These are phyloP conservation scores for Lachnellula willkommii DNA, from an alignment of 2,329 filamentous ascomycete species.

Conservation along the genomic window DNA sequence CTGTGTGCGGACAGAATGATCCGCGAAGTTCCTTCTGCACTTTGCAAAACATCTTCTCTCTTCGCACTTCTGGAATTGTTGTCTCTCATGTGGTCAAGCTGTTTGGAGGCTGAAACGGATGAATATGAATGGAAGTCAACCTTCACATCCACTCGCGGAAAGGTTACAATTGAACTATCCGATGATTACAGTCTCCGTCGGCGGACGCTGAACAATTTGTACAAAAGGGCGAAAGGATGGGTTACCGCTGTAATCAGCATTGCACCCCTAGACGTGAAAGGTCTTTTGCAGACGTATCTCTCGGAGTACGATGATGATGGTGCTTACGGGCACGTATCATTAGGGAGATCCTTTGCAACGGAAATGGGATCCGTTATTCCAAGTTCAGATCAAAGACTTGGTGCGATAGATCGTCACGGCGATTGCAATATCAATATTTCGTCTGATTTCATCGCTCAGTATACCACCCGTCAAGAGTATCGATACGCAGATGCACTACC, in stretches of 20 bases:
- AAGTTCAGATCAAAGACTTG: slow-evolving; percentile 76
- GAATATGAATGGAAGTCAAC: slow-evolving; percentile 82
- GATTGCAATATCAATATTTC: slow-evolving; percentile 79
- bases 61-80: slow-evolving; percentile 90
- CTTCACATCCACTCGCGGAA: slow-evolving; percentile 70
- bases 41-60: slow-evolving; percentile 84
- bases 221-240: slow-evolving; percentile 74
- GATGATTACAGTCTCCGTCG: slow-evolving; percentile 84
- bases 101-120: slow-evolving; percentile 89
- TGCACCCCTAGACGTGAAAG: slow-evolving; percentile 89
- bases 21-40: slow-evolving; percentile 73
- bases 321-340: slow-evolving; percentile 82
- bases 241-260: slow-evolving; percentile 74
- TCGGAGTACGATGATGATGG: slow-evolving; percentile 92
- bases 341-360: slow-evolving; percentile 89
- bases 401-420: slow-evolving; percentile 70
- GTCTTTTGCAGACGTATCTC: slow-evolving; percentile 89
- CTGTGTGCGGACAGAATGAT: slow-evolving; percentile 82
- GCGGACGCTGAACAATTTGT: slow-evolving; percentile 70
- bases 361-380: slow-evolving; percentile 89
- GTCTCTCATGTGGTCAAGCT: slow-evolving; percentile 92
- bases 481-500: slow-evolving; percentile 74
- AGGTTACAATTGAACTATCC: slow-evolving; percentile 82
- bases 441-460: slow-evolving; percentile 94
- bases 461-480: slow-evolving; percentile 94